phyloP scores from a whole-genome alignment of 2,329 filamentous ascomycete genomes.

The Pseudogymnoascus verrucosus region DNA sequence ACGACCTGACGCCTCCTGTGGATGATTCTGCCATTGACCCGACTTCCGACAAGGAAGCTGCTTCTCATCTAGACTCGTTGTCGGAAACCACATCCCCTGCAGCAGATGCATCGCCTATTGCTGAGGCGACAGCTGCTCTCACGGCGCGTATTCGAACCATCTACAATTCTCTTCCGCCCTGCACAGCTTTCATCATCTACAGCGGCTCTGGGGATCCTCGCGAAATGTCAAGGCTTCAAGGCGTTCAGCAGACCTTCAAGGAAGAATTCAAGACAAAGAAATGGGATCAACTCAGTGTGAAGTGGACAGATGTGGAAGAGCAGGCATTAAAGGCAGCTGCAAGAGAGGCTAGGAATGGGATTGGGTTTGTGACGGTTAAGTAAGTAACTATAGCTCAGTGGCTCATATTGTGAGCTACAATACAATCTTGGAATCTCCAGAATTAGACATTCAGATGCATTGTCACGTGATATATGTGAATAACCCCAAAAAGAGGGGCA shows the following conservation, averaged over 20 bases:
- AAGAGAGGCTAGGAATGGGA: slow-evolving; percentile 48
- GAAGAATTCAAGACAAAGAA: slow-evolving; percentile 58
- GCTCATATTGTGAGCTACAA: not conserved
- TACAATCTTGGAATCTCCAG: not conserved
- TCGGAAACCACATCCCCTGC: not conserved
- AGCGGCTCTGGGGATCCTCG: slow-evolving; percentile 62
- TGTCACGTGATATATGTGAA: not conserved
- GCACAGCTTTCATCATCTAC: slow-evolving; percentile 57
- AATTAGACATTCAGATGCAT: not conserved
- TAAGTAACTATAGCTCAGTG: slow-evolving; percentile 27
- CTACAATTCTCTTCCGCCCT: slow-evolving; percentile 51
- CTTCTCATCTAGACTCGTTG: not conserved
- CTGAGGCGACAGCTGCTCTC: slow-evolving; percentile 20
- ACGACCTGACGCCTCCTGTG: slow-evolving; percentile 8
- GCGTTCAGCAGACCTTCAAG: slow-evolving; percentile 51
- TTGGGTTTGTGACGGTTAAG: slow-evolving; percentile 59
- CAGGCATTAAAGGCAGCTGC: slow-evolving; percentile 53
- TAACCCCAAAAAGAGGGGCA: not conserved
- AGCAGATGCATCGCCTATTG: slow-evolving; percentile 12
- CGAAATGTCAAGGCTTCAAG: slow-evolving; percentile 54
- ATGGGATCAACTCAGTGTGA: slow-evolving; percentile 58
- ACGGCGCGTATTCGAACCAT: slow-evolving; percentile 44
- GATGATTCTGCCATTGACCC: not conserved
- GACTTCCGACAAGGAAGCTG: not conserved
- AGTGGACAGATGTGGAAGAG: slow-evolving; percentile 61